Percentiles rank a stretch among this genome's conserved stretches.
Evolutionary conservation across 2,329 filamentous ascomycete species (phyloP).

Genomic region (Chalaropsis thielavioides): DNA sequence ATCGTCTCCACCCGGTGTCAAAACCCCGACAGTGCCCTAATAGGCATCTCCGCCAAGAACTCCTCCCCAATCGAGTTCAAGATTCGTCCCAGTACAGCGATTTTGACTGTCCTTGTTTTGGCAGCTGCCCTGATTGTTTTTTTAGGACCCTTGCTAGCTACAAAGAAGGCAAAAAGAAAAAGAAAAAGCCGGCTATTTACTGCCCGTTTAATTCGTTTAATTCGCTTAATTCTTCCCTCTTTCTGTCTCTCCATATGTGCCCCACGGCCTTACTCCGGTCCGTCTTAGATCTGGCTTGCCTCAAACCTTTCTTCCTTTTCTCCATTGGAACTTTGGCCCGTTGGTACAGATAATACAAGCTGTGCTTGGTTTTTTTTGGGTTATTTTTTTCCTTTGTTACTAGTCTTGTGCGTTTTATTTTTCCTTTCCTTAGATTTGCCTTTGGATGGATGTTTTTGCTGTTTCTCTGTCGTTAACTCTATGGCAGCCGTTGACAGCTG

Average conservation of each 20-base stretch:
- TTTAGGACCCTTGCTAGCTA: neutral
- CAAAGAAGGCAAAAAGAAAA: neutral
- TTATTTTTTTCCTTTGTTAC: neutral
- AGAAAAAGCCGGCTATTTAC: neutral
- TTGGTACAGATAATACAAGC: slow-evolving; percentile 20
- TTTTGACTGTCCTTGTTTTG: no score
- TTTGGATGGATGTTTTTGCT: neutral
- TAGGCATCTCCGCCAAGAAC: neutral
- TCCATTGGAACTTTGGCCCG: slow-evolving; percentile 16
- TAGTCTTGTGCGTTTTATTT: neutral
- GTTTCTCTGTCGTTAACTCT: neutral
- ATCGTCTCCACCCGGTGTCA: neutral
- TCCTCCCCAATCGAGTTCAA: neutral
- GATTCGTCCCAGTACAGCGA: neutral
- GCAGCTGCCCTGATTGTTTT: neutral
- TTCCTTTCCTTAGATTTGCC: neutral
- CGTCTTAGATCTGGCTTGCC: slow-evolving; percentile 20
- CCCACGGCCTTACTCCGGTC: slow-evolving; percentile 23
- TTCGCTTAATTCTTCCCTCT: neutral
- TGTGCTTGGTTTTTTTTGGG: neutral
- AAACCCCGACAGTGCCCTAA: neutral
- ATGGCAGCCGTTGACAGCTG: no score
- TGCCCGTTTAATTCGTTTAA: no score
- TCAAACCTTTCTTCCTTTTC: slow-evolving; percentile 1
- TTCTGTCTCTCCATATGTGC: neutral